These are phyloP conservation scores for Vigna radiata DNA, from an alignment of 306 rosid species.

Conservation along the genomic window DNA sequence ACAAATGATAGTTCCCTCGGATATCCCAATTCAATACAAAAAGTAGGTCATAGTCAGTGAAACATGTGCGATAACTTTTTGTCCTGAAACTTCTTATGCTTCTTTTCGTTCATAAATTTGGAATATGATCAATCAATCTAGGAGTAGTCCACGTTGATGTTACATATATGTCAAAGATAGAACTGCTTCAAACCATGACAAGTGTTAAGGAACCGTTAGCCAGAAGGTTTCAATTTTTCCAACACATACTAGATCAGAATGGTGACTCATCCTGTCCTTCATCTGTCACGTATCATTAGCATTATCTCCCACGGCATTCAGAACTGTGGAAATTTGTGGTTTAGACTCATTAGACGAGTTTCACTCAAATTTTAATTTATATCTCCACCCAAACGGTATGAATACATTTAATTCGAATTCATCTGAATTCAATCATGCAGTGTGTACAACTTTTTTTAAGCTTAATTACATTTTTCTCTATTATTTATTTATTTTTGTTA, in stretches of 20 bases:
- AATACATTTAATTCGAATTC: background rate
- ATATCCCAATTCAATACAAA: conserved; percentile 18
- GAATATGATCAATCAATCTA: conserved; percentile 35
- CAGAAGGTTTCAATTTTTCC: conserved; percentile 20
- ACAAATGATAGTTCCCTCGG: background rate
- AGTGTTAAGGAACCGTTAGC: conserved; percentile 11
- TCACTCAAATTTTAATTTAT: background rate
- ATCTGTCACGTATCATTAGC: background rate
- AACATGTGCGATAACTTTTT: conserved; percentile 36
- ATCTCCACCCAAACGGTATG: background rate
- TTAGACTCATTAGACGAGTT: background rate
- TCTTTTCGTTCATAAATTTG: background rate
- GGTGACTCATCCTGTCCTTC: background rate
- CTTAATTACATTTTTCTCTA: no score
- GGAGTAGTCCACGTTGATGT: conserved; percentile 16
- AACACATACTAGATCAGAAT: background rate
- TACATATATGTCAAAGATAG: conserved; percentile 38
- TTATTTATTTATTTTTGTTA: no score
- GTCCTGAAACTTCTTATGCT: background rate
- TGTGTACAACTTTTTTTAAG: background rate
- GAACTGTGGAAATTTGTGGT: background rate
- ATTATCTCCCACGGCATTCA: background rate
- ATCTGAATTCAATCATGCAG: background rate
- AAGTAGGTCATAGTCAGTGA: conserved; percentile 36
- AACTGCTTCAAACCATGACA: conserved; percentile 30